Base-by-base conservation (phyloP, 2,329 filamentous ascomycete genomes). In the Bisporella sp. region DNA sequence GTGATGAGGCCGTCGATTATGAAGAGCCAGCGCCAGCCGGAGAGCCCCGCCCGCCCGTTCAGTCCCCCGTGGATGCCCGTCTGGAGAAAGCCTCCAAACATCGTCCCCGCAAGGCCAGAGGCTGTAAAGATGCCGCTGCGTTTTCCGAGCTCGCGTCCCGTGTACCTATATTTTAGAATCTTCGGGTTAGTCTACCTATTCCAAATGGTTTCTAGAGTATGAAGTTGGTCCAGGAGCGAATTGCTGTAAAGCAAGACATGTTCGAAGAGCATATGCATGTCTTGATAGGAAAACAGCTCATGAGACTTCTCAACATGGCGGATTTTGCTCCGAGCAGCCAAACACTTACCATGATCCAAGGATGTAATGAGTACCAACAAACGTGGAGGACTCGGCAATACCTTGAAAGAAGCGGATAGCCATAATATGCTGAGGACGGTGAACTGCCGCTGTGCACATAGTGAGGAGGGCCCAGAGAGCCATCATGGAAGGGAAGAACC, bases 401-500 rank as follows among this genome's bases (percentile, higher is more conserved):
- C 76, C 79, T 58, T 74, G 72, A 59, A 77, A 74, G 65, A 77
- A 76, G 4, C 79, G 74, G 55, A 83, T 79, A 1, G 73, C 78
- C 74, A 81, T 81, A 59, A 84, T 79, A 42, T 74, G 65, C 53
- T 72, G 67, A 0, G 78, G 76, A 4, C 68, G 71, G 6, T 76
- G 71, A 0, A 68, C 72, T 3, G 73, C 71, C 1, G 77, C 79
- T 1, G 78, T 82, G 35, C 73, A 68, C 77, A 85, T 82, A 2
- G 82, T 86, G 30, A 87, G 65, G 0, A 72, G 69, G 2, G 77
- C 81, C 84, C 83, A 87, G 50, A 79, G 60, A 21, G 83, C 50
- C 75, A 84, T 82, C 73, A 82, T 83, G 31, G 70, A 59, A 49
- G 81, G 82, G 59, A 83, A 83, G 69, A 79, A 85, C 54, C 78